These are phyloP conservation scores for Aspergillus oerlinghausenensis DNA, from an alignment of 2,329 filamentous ascomycete genomes.

Conservation along the genomic window DNA sequence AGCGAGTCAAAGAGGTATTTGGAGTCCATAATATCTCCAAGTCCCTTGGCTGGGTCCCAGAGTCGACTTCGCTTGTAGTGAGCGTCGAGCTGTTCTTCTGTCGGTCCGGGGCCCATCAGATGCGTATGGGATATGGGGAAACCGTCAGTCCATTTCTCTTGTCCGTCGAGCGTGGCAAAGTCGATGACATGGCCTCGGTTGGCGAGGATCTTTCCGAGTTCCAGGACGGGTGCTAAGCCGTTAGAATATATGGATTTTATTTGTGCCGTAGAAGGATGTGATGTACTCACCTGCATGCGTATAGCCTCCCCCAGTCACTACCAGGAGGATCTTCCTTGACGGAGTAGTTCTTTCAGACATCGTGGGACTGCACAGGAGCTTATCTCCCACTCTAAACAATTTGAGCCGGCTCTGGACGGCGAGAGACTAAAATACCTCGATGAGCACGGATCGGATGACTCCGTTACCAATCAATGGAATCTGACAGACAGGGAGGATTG, in stretches of 20 bases:
- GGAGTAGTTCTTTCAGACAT: not conserved
- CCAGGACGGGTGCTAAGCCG: conserved; percentile 30
- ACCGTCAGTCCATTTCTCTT: conserved; percentile 31
- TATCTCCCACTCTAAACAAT: no score
- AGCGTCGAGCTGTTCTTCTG: conserved; percentile 24
- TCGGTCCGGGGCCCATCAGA: conserved; percentile 27
- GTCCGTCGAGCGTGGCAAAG: conserved; percentile 37
- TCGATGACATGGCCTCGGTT: conserved; percentile 34
- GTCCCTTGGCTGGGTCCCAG: conserved; percentile 30
- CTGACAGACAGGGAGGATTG: no score
- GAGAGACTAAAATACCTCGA: no score
- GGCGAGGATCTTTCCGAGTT: conserved; percentile 32
- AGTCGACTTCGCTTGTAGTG: conserved; percentile 36
- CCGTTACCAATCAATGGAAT: no score
- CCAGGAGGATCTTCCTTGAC: conserved; percentile 28
- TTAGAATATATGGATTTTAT: not conserved
- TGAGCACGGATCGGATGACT: no score
- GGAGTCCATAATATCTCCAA: conserved; percentile 29
- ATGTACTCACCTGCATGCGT: conserved; percentile 28
- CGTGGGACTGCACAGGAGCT: no score
- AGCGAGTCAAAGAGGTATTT: conserved; percentile 38
- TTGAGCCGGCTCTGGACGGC: no score
- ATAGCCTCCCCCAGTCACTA: conserved; percentile 35
- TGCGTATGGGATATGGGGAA: conserved; percentile 27
- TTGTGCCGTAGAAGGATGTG: not conserved